Percentiles rank a stretch among this genome's conserved stretches.
Evolutionary conservation across 2,329 filamentous ascomycete genomes (phyloP).

Genomic region (Arthrobotrys iridis): DNA sequence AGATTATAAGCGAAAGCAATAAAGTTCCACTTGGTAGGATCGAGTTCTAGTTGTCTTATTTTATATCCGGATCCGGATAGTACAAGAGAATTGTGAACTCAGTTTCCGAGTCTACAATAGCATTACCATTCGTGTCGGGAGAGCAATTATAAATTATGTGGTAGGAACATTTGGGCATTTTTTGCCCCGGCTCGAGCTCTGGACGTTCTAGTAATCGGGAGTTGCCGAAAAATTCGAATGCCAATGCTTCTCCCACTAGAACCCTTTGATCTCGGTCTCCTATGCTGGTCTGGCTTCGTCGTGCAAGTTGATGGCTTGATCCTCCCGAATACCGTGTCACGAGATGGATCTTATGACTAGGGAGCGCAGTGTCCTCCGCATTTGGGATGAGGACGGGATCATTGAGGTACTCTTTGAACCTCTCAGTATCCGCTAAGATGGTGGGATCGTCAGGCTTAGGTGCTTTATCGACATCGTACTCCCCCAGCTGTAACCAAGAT

Average conservation of each 20-base stretch:
- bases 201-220: neutral
- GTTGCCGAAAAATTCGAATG: neutral
- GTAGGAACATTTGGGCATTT: conserved; percentile 5
- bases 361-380: neutral
- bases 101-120: neutral
- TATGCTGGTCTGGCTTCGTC: neutral
- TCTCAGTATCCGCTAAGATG: conserved; percentile 2
- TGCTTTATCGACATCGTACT: neutral
- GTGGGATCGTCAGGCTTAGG: conserved; percentile 5
- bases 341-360: neutral
- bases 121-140: neutral
- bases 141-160: conserved; percentile 6
- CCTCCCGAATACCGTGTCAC: neutral
- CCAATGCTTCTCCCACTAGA: neutral
- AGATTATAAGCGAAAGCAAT: no score
- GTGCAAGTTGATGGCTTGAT: conserved; percentile 5
- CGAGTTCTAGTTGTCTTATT: neutral
- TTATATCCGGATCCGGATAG: neutral
- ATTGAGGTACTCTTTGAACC: neutral
- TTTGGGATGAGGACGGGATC: conserved; percentile 18
- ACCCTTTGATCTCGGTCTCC: neutral
- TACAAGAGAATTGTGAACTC: neutral
- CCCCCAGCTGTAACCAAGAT: conserved; percentile 8
- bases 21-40: no score
- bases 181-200: neutral